Evolutionary conservation across 192 early-diverging fungal genomes (phyloP).

Genomic region (Coemansia sp.): DNA sequence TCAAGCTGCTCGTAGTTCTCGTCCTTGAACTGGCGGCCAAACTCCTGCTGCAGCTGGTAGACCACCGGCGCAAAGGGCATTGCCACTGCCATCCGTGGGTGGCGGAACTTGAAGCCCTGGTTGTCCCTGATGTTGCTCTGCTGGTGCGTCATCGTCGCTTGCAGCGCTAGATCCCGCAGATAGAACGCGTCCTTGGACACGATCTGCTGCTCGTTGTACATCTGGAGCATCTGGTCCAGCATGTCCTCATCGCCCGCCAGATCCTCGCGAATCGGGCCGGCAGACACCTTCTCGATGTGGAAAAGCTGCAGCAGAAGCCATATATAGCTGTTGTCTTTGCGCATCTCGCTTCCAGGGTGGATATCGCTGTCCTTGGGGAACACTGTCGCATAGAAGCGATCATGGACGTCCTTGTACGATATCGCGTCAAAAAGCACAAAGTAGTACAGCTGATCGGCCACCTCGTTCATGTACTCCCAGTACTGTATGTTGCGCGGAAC

Average conservation of each 20-base stretch:
- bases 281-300: slow-evolving; percentile 66
- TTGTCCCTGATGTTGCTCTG: slow-evolving; percentile 62
- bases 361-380: slow-evolving; percentile 58
- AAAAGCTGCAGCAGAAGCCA: slow-evolving; percentile 72
- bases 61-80: slow-evolving; percentile 59
- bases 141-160: slow-evolving; percentile 69
- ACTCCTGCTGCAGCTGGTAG: slow-evolving; percentile 40
- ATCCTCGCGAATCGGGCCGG: slow-evolving; percentile 63
- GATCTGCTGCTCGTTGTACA: slow-evolving; percentile 77
- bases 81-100: slow-evolving; percentile 64
- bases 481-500: slow-evolving; percentile 68
- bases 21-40: slow-evolving; percentile 41
- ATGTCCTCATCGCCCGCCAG: slow-evolving; percentile 69
- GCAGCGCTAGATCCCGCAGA: slow-evolving; percentile 71
- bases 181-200: slow-evolving; percentile 72
- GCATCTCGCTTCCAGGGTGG: slow-evolving; percentile 40
- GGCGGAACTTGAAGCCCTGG: slow-evolving; percentile 68
- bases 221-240: slow-evolving; percentile 65
- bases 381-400: slow-evolving; percentile 58
- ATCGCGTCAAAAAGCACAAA: slow-evolving; percentile 63
- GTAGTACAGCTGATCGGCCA: slow-evolving; percentile 74
- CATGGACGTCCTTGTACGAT: slow-evolving; percentile 59
- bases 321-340: slow-evolving; percentile 72
- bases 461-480: slow-evolving; percentile 75
- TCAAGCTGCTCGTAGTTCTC: slow-evolving; percentile 37